A percentile compares a stretch with the other conserved stretches of the same genome.
phyloP scores from a whole-genome alignment of 805 yeast genomes.

The Lipomyces sp. region DNA sequence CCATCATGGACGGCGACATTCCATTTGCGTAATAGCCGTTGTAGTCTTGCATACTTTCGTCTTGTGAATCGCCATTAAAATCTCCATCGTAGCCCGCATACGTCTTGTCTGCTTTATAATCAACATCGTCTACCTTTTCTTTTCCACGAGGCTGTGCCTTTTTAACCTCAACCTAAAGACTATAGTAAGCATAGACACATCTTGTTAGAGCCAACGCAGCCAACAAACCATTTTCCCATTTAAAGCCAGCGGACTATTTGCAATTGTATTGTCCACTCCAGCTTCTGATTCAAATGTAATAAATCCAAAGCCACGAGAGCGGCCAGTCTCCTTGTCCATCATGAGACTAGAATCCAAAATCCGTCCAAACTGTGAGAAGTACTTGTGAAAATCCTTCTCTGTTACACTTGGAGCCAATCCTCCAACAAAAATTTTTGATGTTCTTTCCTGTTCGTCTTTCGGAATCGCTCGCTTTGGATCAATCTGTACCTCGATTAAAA shows the following conservation, averaged over 20 bases:
- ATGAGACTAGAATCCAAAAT: constrained; percentile 94
- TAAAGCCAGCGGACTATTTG: constrained; percentile 73
- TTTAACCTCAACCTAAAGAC: constrained; percentile 40
- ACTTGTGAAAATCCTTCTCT: constrained; percentile 81
- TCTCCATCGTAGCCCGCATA: too few species aligned
- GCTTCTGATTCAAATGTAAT: constrained; percentile 92
- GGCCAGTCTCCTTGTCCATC: constrained; percentile 96
- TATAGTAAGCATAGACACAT: not conserved
- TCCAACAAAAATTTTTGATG: constrained; percentile 96
- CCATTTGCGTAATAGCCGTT: constrained; percentile 30
- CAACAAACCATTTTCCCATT: constrained; percentile 59
- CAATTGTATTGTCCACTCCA: constrained; percentile 86
- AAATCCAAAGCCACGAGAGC: constrained; percentile 96
- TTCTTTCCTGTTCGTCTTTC: constrained; percentile 92
- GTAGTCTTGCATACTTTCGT: not conserved
- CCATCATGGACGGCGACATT: constrained; percentile 44
- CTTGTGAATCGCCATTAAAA: too few species aligned
- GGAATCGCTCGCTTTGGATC: constrained; percentile 98
- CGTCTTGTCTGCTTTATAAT: constrained; percentile 23
- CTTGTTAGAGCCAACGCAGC: not conserved
- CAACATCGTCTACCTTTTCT: constrained; percentile 6
- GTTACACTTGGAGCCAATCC: constrained; percentile 93
- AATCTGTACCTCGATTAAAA: constrained; percentile 42
- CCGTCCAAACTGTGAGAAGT: constrained; percentile 82
- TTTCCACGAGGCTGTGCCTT: constrained; percentile 34